phyloP scores from a whole-genome alignment of 495 filamentous ascomycete species.

The Rusavskia elegans region DNA sequence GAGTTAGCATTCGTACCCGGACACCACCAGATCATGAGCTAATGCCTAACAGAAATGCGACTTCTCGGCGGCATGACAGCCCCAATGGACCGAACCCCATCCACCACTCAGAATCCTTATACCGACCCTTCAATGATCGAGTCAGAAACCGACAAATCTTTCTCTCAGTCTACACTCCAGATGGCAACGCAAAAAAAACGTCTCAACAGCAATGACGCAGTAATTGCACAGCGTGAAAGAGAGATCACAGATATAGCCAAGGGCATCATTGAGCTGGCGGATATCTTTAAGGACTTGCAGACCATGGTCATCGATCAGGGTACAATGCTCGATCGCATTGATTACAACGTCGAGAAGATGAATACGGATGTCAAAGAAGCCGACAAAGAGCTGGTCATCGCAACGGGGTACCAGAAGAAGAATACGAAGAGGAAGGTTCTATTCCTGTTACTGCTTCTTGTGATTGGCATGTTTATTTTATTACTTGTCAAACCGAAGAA shows the following conservation, averaged over 20 bases:
- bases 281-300: slow-evolving; percentile 93
- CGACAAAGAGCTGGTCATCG: slow-evolving; percentile 77
- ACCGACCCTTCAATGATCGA: slow-evolving; percentile 72
- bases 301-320: slow-evolving; percentile 97
- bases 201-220: slow-evolving; percentile 62
- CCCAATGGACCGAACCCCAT: slow-evolving; percentile 50
- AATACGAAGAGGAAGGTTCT: slow-evolving; percentile 85
- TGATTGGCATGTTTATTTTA: slow-evolving; percentile 76
- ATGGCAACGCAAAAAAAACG: slow-evolving; percentile 51
- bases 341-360: slow-evolving; percentile 96
- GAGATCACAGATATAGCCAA: slow-evolving; percentile 97
- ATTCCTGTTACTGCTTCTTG: slow-evolving; percentile 65
- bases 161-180: slow-evolving; percentile 74
- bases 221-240: slow-evolving; percentile 82
- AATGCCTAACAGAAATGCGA: slow-evolving; percentile 51
- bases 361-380: slow-evolving; percentile 74
- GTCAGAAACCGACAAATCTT: slow-evolving; percentile 78
- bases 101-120: slow-evolving; percentile 42
- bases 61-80: slow-evolving; percentile 51
- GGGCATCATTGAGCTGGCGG: slow-evolving; percentile 89
- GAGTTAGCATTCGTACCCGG: slow-evolving; percentile 34
- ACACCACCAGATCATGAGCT: background rate
- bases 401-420: slow-evolving; percentile 73
- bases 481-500: slow-evolving; percentile 66
- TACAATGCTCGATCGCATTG: slow-evolving; percentile 92